Evolutionary conservation across 1,284 basidiomycete genomes (phyloP).

Genomic region (Ceratobasidium theobromae): DNA sequence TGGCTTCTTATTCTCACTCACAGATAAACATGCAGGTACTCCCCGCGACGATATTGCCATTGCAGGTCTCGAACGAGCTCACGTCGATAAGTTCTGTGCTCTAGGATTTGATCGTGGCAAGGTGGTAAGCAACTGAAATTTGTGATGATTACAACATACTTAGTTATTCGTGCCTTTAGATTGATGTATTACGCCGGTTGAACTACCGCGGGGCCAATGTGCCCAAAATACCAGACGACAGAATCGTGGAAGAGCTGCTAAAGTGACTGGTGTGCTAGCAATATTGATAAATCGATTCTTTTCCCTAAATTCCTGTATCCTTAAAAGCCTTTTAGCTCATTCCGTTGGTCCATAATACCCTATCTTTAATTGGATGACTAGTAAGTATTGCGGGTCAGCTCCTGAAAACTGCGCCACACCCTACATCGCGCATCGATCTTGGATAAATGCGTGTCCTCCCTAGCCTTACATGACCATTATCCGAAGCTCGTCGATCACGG

Average conservation of each 20-base stretch:
- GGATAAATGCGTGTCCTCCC: too few species aligned
- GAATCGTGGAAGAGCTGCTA: constrained; percentile 59
- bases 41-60: constrained; percentile 37
- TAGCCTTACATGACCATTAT: too few species aligned
- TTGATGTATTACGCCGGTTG: constrained; percentile 80
- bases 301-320: too few species aligned
- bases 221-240: constrained; percentile 59
- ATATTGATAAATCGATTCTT: too few species aligned
- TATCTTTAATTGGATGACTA: too few species aligned
- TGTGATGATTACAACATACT: background rate
- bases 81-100: constrained; percentile 64
- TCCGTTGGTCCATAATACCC: too few species aligned
- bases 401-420: too few species aligned
- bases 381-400: too few species aligned
- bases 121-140: constrained; percentile 59
- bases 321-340: too few species aligned
- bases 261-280: too few species aligned
- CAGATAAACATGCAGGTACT: constrained; percentile 44
- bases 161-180: constrained; percentile 53
- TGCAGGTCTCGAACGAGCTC: constrained; percentile 37
- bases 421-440: too few species aligned
- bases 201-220: constrained; percentile 87
- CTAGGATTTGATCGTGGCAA: constrained; percentile 73
- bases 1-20: constrained; percentile 36
- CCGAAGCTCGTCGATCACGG: too few species aligned